These are phyloP conservation scores for Sordariomycetes sp. DNA, from an alignment of 2,329 filamentous ascomycete genomes.

Conservation along the genomic window DNA sequence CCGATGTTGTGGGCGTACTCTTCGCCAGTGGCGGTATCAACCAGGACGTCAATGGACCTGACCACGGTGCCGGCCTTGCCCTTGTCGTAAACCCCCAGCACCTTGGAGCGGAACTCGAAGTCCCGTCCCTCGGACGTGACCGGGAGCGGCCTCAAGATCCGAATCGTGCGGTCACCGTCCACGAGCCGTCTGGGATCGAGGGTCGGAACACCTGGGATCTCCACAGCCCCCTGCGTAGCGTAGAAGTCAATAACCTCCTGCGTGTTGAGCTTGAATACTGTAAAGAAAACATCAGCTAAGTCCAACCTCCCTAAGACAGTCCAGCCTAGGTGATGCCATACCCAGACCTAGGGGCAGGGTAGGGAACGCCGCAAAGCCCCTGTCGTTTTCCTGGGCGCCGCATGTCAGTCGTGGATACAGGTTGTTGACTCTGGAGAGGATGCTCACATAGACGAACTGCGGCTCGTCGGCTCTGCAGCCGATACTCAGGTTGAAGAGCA, in stretches of 20 bases:
- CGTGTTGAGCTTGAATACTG: slow-evolving; percentile 57
- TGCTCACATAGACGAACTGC: slow-evolving; percentile 75
- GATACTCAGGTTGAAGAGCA: slow-evolving; percentile 81
- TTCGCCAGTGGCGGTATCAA: slow-evolving; percentile 52
- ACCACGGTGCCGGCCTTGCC: slow-evolving; percentile 60
- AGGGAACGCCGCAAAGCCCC: slow-evolving; percentile 4
- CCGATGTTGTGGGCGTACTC: slow-evolving; percentile 51
- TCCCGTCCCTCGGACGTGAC: slow-evolving; percentile 48
- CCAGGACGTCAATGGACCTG: slow-evolving; percentile 56
- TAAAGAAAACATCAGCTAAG: neutral
- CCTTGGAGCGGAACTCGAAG: slow-evolving; percentile 30
- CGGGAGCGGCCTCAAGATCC: slow-evolving; percentile 55
- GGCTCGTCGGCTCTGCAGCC: slow-evolving; percentile 74
- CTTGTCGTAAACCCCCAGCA: slow-evolving; percentile 62
- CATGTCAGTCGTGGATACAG: neutral
- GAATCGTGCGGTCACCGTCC: slow-evolving; percentile 58
- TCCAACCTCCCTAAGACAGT: neutral
- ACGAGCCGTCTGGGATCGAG: slow-evolving; percentile 55
- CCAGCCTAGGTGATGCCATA: neutral
- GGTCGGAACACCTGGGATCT: slow-evolving; percentile 57
- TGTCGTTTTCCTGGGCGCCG: slow-evolving; percentile 2
- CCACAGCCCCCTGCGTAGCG: slow-evolving; percentile 38
- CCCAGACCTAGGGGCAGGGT: slow-evolving; percentile 5
- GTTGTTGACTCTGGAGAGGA: no score
- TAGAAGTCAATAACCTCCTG: slow-evolving; percentile 66